Evolutionary conservation across 306 rosid genomes (phyloP), one percentile per base, ranked within the genome.

Genomic region (Clitoria ternatea): DNA sequence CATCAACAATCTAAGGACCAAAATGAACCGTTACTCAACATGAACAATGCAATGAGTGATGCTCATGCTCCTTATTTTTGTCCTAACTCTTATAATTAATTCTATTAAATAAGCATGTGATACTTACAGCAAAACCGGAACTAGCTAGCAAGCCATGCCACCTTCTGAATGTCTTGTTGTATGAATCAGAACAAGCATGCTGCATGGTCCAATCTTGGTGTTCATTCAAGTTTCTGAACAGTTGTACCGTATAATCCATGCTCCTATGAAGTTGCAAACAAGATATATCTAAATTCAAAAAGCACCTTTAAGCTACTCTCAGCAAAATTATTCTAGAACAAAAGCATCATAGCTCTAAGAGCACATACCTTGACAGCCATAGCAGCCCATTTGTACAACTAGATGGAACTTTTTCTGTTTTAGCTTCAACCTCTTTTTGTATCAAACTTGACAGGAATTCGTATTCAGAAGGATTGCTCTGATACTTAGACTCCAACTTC

Each of bases 361-460:
- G n/a, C n/a, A 23, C 4, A 63, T 62, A 90, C 96, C 96, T 87
- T 73, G 96, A 87, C 81, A 90, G 45, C 96, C 96, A 90, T 68
- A 90, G 85, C 45, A 85, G 83, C n/a, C 86, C 88, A 73, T 84
- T 87, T 37, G 96, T 76, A 81, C 89, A 82, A 66, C 96, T 90
- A 47, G 93, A 82, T 70, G 92, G 80, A 35, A 44, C 78, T 33
- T 79, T 90, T 35, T 86, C 84, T 20, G 84, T 82, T 72, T 84
- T 84, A 72, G 77, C 56, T 64, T 79, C 93, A 78, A 90, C 65
- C 79, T 90, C 93, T 29, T 26, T 64, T 40, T 64, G 83, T 35
- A 90, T 91, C 81, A 90, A 9, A 70, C 53, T 82, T 63, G 62
- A 81, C 81, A 90, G 69, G 70, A 70, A 53, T 40, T 67, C 68